Conservation (phyloP, 1,284 basidiomycete species). For the Melampsora abietis-canadensis region DNA sequence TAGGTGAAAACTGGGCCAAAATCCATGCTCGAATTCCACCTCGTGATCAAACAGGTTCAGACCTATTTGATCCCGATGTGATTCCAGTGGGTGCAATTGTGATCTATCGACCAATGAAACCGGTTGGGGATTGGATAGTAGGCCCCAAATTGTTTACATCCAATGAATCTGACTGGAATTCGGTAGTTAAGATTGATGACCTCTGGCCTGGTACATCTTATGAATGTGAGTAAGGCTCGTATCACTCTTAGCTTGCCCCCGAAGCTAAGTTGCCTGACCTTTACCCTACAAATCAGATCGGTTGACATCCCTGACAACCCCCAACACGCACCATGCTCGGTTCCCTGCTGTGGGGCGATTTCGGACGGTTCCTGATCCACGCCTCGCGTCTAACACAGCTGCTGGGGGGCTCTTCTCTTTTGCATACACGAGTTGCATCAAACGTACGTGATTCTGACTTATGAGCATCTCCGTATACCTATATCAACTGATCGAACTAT, state of each 20-base stretch:
- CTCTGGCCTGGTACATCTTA: conserved; percentile 22
- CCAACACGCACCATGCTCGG: conserved; percentile 31
- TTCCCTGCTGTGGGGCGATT: conserved; percentile 42
- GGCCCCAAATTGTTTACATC: conserved; percentile 19
- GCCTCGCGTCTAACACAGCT: conserved; percentile 13
- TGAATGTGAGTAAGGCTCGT: conserved; percentile 20
- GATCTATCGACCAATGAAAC: conserved; percentile 38
- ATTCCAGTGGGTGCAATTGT: conserved; percentile 13
- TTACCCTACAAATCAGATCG: conserved; percentile 1
- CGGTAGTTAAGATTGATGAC: conserved; percentile 25
- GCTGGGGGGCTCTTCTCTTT: conserved; percentile 22
- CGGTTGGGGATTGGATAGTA: conserved; percentile 20
- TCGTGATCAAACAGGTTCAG: conserved; percentile 5
- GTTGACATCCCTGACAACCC: conserved; percentile 20
- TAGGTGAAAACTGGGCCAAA: conserved; percentile 64
- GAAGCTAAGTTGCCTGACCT: not conserved
- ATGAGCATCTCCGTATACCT: not conserved
- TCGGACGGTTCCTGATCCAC: conserved; percentile 45
- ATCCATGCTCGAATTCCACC: conserved; percentile 63
- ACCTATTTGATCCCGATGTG: not conserved
- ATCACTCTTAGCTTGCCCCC: not conserved
- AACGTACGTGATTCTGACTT: conserved; percentile 22
- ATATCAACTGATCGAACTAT: not conserved
- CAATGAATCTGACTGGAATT: conserved; percentile 35
- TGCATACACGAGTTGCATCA: conserved; percentile 38